Base-by-base conservation (phyloP, 2,329 filamentous ascomycete genomes). In the Verticillium nonalfalfae region DNA sequence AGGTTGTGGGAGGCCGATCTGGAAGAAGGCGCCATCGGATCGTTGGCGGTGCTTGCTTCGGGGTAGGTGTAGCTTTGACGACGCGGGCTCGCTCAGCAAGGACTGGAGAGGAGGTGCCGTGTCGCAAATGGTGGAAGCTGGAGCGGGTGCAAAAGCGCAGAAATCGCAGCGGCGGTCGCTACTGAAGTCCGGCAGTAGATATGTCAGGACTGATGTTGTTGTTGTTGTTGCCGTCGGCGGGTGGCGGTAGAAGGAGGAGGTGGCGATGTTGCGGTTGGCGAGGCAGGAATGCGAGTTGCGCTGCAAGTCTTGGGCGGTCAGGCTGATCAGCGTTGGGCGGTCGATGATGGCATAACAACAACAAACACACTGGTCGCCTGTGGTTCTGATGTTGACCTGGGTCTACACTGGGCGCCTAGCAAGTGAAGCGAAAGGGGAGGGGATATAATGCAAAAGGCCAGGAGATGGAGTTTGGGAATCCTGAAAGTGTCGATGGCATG, bases 1-100 rank as follows among this genome's bases (percentile, higher is more conserved):
- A 91, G 85, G 76, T 87, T 90, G 74, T 84, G 71, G 73, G 70
- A 31, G 33, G 58, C 4, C 72, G 73, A 76, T 74, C 73, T 72
- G 67, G 74, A 77, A 66, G 81, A 79, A 75, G 81, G 80, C 66
- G 79, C 78, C 82, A 84, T 85, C 69, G 69, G 70, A 65, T 67
- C 66, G 58, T 33, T 57, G 10, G 45, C 45, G 54, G 54, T 56
- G 21, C 54, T 56, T 56, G 54, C 54, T 56, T 26, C 18, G 18
- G 9, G n/a, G 45, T 50, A 18, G 9, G 45, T 7, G 3, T n/a
- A 11, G 9, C 6, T 11, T n/a, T 21, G 45, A 50, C 45, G 45
- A 50, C 45, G 10, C 45, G 45, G 45, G 45, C 45, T 50, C 45
- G 45, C 45, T 50, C 45, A 50, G 45, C 45, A 50, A 18, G 45